Base-by-base conservation (phyloP, 306 rosid species). In the Malus orientalis region DNA sequence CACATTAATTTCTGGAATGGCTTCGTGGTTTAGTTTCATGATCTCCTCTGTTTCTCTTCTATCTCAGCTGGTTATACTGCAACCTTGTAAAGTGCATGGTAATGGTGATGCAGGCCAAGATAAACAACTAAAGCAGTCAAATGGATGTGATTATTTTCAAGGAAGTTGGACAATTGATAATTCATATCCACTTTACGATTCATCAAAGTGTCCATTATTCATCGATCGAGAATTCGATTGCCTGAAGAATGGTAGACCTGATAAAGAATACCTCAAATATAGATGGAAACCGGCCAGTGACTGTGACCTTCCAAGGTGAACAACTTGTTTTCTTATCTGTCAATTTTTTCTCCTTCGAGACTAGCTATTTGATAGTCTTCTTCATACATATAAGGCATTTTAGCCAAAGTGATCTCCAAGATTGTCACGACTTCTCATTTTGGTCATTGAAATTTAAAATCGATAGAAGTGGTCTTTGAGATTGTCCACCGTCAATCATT, bases 81-180 rank as follows among this genome's bases (percentile, higher is more conserved):
- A 25, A 60, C 32, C 65, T 12, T 25, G 27, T 25, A 8, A 22
- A 60, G 32, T 22, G 13, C 32, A 9, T 57, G 62, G 13, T 7
- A n/a, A n/a, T 57, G 2, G 13, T 19, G 62, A 20, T 57, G 25
- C 29, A 57, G 62, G 27, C 14, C 13, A 57, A 2, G 62, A 57
- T n/a, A 57, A 57, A 57, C 29, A 57, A 63, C 1, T 29, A 61
- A 22, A 64, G 9, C 18, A 55, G 55, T 1, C 38, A 61, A 22
- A 58, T 15, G 58, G 76, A 9, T 85, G 87, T 70, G 79, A 89
- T 78, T 78, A 76, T 6, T 84, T 70, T 69, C 13, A 75, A 9
- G 90, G 89, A 23, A 83, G 76, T 19, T 85, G 89, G 89, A 71
- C 85, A 70, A 66, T 76, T 60, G 87, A 84, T 64, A 18, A 44